phyloP scores from a whole-genome alignment of 495 filamentous ascomycete species.

The Aspergillus funiculosus region DNA sequence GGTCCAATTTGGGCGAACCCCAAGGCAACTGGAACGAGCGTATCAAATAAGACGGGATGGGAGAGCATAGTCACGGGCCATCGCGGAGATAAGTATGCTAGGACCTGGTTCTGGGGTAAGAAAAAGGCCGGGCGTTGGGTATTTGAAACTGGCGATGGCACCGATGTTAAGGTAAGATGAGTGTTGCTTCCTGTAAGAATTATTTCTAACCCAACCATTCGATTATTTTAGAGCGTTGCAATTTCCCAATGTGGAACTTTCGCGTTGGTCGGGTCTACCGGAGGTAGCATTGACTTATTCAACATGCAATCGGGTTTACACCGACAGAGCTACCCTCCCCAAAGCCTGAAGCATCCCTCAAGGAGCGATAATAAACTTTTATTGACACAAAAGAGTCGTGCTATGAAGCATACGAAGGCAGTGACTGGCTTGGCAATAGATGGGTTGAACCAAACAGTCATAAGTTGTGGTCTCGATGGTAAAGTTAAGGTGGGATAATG shows the following conservation, averaged over 20 bases:
- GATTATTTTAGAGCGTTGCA: conserved; percentile 58
- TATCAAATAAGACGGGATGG: conserved; percentile 78
- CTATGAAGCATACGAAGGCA: conserved; percentile 67
- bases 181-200: not conserved
- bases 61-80: conserved; percentile 97
- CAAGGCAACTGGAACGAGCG: conserved; percentile 48
- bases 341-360: conserved; percentile 53
- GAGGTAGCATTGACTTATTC: conserved; percentile 83
- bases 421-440: conserved; percentile 85
- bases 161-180: conserved; percentile 58
- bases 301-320: conserved; percentile 91
- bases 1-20: conserved; percentile 73
- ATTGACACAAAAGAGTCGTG: conserved; percentile 34
- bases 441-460: conserved; percentile 70
- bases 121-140: conserved; percentile 90
- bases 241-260: conserved; percentile 92
- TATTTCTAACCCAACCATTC: not conserved
- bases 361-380: conserved; percentile 44
- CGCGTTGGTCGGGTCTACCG: conserved; percentile 78
- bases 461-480: conserved; percentile 87
- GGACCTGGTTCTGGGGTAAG: conserved; percentile 97
- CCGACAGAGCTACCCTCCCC: conserved; percentile 76
- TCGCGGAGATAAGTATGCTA: conserved; percentile 70
- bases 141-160: conserved; percentile 78
- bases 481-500: conserved; percentile 60